A percentile compares a stretch with the other conserved stretches of the same genome.
These are phyloP conservation scores for Magnolia sinica DNA, from an alignment of 164 flowering plant species.

Conservation along the genomic window DNA sequence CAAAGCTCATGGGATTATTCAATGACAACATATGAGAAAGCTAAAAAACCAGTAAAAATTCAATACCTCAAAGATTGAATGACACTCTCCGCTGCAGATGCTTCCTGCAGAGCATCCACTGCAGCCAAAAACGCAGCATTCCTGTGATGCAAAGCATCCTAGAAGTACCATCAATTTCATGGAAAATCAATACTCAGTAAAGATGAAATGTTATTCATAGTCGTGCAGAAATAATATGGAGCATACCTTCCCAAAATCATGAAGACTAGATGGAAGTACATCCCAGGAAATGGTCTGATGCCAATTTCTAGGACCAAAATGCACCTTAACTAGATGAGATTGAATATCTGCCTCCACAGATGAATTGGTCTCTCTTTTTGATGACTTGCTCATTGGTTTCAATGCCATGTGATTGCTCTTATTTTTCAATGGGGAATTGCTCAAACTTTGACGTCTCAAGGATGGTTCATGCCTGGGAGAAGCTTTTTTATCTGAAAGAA, in stretches of 20 bases:
- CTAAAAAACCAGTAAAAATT: background rate
- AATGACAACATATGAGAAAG: background rate
- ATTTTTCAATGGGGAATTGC: conserved; percentile 25
- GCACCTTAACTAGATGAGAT: conserved; percentile 31
- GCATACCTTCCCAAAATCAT: conserved; percentile 50
- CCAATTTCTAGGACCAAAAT: conserved; percentile 20
- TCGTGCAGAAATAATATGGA: background rate
- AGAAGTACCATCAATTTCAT: conserved; percentile 15
- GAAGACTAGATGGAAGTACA: conserved; percentile 34
- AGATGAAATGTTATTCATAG: background rate
- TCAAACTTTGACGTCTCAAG: conserved; percentile 15
- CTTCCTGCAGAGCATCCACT: conserved; percentile 53
- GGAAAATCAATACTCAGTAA: background rate
- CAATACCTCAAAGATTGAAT: conserved; percentile 51
- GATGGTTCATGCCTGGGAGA: conserved; percentile 21
- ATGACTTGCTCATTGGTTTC: conserved; percentile 15
- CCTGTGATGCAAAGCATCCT: conserved; percentile 41
- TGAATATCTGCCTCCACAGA: conserved; percentile 21
- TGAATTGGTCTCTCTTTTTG: conserved; percentile 21
- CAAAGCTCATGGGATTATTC: no score
- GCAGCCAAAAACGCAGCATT: conserved; percentile 45
- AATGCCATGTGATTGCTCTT: conserved; percentile 17
- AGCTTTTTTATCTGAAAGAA: conserved; percentile 25
- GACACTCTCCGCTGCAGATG: conserved; percentile 48
- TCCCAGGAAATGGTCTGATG: conserved; percentile 34